Evolutionary conservation across 1,139 yeast genomes (phyloP).

Genomic region (Yamadazyma songkhlaensis): DNA sequence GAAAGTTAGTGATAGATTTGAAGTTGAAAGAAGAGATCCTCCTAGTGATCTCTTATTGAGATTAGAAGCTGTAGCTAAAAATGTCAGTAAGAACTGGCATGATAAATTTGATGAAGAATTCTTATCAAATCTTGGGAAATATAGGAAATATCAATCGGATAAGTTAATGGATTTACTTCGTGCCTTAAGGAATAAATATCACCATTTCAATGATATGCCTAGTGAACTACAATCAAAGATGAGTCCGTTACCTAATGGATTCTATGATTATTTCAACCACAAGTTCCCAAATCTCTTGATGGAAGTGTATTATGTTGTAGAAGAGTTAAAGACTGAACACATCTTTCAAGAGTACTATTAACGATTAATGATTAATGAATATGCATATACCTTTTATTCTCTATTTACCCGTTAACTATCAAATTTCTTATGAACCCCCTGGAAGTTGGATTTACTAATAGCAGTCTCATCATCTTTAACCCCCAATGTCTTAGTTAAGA

Average conservation of each 20-base stretch:
- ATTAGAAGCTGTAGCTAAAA: conserved; percentile 55
- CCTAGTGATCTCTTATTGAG: conserved; percentile 62
- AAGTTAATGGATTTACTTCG: conserved; percentile 81
- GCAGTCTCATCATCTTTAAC: conserved; percentile 46
- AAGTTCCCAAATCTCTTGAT: conserved; percentile 78
- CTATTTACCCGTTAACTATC: conserved; percentile 9
- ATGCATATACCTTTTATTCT: conserved; percentile 2
- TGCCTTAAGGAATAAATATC: conserved; percentile 88
- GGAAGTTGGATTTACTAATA: conserved; percentile 54
- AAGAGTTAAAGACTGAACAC: conserved; percentile 57
- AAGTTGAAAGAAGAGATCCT: conserved; percentile 83
- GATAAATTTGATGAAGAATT: conserved; percentile 64
- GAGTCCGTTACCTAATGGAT: conserved; percentile 83
- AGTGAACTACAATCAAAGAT: conserved; percentile 53
- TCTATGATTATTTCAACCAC: conserved; percentile 67
- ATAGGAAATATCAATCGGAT: conserved; percentile 79
- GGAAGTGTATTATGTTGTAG: conserved; percentile 68
- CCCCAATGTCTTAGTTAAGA: conserved; percentile 45
- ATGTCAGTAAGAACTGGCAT: conserved; percentile 77
- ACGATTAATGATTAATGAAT: conserved; percentile 3
- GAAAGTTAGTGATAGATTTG: conserved; percentile 88
- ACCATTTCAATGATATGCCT: conserved; percentile 90
- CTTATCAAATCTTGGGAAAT: conserved; percentile 82
- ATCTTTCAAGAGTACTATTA: conserved; percentile 52
- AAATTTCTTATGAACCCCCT: conserved; percentile 61